phyloP scores from a whole-genome alignment of 2,329 filamentous ascomycete species.

The Diaporthe sp. region DNA sequence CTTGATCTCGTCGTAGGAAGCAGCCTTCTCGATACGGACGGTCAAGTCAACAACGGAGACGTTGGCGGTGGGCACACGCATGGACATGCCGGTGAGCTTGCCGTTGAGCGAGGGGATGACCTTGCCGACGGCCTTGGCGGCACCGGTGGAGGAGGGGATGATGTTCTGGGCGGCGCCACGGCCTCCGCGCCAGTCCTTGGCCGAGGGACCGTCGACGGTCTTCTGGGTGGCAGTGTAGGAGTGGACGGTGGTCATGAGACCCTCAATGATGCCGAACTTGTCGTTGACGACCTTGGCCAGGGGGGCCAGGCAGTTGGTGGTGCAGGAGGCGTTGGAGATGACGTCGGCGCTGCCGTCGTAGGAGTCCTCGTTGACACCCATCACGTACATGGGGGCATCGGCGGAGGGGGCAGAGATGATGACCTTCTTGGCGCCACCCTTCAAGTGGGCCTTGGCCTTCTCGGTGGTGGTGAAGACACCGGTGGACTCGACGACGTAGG shows the following conservation, averaged over 20 bases:
- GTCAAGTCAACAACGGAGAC: slow-evolving; percentile 99
- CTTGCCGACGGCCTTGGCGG: slow-evolving; percentile 99
- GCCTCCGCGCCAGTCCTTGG: slow-evolving; percentile 99
- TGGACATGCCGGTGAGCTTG: slow-evolving; percentile 99
- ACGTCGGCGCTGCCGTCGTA: slow-evolving; percentile 93
- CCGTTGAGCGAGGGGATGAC: slow-evolving; percentile 98
- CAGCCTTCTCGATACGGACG: slow-evolving; percentile 90
- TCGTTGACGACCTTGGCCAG: slow-evolving; percentile 99
- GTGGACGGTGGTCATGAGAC: slow-evolving; percentile 99
- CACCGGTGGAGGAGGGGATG: slow-evolving; percentile 98
- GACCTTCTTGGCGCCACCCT: slow-evolving; percentile 98
- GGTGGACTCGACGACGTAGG: slow-evolving; percentile 97
- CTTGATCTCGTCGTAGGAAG: slow-evolving; percentile 94
- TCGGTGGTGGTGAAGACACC: slow-evolving; percentile 99
- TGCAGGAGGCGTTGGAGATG: slow-evolving; percentile 99
- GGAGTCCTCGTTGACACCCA: slow-evolving; percentile 96
- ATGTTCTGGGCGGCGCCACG: slow-evolving; percentile 99
- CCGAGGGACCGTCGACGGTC: slow-evolving; percentile 97
- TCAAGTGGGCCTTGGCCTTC: slow-evolving; percentile 93
- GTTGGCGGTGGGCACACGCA: slow-evolving; percentile 99
- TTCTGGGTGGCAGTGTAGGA: slow-evolving; percentile 99
- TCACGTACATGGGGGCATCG: slow-evolving; percentile 99
- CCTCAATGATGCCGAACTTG: slow-evolving; percentile 97
- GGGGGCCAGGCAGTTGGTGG: slow-evolving; percentile 99
- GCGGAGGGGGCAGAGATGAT: slow-evolving; percentile 91